Evolutionary conservation across 108 stramenopile genomes (phyloP), one percentile per base, ranked within the genome.

Genomic region (Chaetoceros tenuissimus): DNA sequence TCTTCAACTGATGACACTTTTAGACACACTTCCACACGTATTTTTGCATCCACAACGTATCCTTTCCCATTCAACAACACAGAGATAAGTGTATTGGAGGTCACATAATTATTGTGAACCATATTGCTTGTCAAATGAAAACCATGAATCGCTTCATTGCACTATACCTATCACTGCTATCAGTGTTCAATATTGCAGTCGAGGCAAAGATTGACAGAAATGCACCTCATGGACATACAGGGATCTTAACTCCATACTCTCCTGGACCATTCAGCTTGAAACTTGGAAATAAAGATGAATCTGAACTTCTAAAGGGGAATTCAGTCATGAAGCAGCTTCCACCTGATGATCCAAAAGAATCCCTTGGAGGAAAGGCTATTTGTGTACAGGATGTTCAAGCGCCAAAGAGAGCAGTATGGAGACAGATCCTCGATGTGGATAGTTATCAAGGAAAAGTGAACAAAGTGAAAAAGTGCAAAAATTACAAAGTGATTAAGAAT

Each of bases 341-440:
- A 2, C 43, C 28, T 3, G 74, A 51, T 13, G 59, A 51, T 2
- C 21, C 40, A 22, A 57, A 58, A 3, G 62, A 52, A 1, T 60
- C 49, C 20, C 20, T 53, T 18, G 67, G 53, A 19, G 83, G 83
- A 17, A 65, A 71, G 22, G 79, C 77, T 45, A 66, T 86, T 59
- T 86, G 84, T 45, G 78, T 86, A 18, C 81, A 87, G 62, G 85
- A 87, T 67, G 64, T 87, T 26, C 56, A 75, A 10, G 80, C 85
- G 0, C 85, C 85, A 19, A 74, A 51, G 25, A 54, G 63, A 48
- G 79, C 75, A 2, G 81, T 87, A 7, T 87, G 85, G 85, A 67
- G 57, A 19, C 85, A 87, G 51, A 82, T 87, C 63, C 61, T 87
- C 52, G 71, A 72, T 54, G 55, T 80, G 55, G 64, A 80, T 46